Base-by-base conservation (phyloP, 208 protist species). In the Leishmania tarentolae region DNA sequence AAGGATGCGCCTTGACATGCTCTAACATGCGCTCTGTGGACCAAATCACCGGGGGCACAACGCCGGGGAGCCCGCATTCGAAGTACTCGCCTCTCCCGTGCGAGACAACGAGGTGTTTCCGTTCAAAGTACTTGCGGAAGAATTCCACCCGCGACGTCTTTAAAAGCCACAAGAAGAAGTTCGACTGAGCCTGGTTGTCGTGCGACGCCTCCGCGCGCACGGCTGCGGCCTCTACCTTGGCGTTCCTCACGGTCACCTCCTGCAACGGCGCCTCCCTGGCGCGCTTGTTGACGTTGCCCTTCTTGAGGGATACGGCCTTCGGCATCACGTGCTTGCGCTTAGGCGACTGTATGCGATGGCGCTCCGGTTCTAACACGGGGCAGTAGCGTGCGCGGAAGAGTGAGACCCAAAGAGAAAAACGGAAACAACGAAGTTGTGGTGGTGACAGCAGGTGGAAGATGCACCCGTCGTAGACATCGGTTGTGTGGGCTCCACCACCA, bases 91-190 rank as follows among this genome's bases (percentile, higher is more conserved):
- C 78, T 40, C 28, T 78, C 66, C 81, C 83, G 76, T 90, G 91
- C 47, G 83, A 92, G 37, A 63, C 79, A 52, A 87, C 81, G 40
- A 95, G 52, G 63, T 90, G 88, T 70, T 91, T 88, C 79, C 94
- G 87, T 76, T 97, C 95, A 88, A 94, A 98, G 76, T 97, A 94
- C 3, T 88, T 76, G 24, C 84, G 74, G 77, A 95, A 96, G 61
- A 98, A 98, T 24, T 92, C 85, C 44, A 80, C 63, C 46, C 87
- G 78, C 0, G 86, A 89, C 19, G 88, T 82, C 13, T 90, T 87
- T 31, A 91, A 59, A 28, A 96, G 73, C 70, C 95, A 88, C n/a
- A 72, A 80, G 63, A 94, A 94, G 75, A 94, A 91, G 66, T 77
- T 79, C 24, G 44, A 65, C 13, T 40, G 50, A 19, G 17, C 31